These are phyloP conservation scores for Hypoxylon sp. DNA, from an alignment of 2,329 filamentous ascomycete species.

Conservation along the genomic window DNA sequence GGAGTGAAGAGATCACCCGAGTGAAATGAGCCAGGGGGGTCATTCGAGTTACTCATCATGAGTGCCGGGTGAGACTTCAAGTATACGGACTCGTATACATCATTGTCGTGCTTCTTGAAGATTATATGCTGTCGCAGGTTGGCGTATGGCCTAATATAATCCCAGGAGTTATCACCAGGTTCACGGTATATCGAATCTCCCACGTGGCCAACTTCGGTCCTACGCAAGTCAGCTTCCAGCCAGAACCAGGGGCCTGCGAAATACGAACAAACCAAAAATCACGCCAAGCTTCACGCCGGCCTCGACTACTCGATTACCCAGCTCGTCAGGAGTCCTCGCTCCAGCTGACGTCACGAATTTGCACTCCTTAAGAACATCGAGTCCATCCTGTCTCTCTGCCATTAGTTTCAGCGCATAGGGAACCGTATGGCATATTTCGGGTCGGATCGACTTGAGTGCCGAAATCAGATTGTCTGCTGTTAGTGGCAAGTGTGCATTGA, in stretches of 20 bases:
- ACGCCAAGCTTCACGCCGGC: slow-evolving; percentile 57
- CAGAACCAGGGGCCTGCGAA: background rate
- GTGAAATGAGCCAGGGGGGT: slow-evolving; percentile 57
- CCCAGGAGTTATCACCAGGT: slow-evolving; percentile 58
- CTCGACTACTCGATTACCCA: slow-evolving; percentile 58
- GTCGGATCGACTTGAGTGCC: slow-evolving; percentile 56
- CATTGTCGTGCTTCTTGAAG: slow-evolving; percentile 57
- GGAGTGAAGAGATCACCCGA: slow-evolving; percentile 57
- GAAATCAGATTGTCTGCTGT: slow-evolving; percentile 56
- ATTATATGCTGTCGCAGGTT: slow-evolving; percentile 56
- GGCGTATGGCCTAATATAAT: slow-evolving; percentile 59
- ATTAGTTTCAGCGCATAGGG: slow-evolving; percentile 60
- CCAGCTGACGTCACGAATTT: slow-evolving; percentile 60
- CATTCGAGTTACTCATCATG: slow-evolving; percentile 55
- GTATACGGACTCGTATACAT: slow-evolving; percentile 56
- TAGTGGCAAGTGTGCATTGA: slow-evolving; percentile 58
- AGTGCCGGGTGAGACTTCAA: slow-evolving; percentile 56
- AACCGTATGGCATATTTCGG: slow-evolving; percentile 60
- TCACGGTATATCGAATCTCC: slow-evolving; percentile 60
- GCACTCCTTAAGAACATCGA: slow-evolving; percentile 56
- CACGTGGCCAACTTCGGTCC: slow-evolving; percentile 61
- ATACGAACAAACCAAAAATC: slow-evolving; percentile 59
- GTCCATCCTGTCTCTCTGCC: slow-evolving; percentile 55
- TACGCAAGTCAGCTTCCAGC: slow-evolving; percentile 43
- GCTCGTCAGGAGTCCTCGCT: slow-evolving; percentile 59